These are phyloP conservation scores for Gymnopilus junonius DNA, from an alignment of 768 basidiomycete genomes.

Conservation along the genomic window DNA sequence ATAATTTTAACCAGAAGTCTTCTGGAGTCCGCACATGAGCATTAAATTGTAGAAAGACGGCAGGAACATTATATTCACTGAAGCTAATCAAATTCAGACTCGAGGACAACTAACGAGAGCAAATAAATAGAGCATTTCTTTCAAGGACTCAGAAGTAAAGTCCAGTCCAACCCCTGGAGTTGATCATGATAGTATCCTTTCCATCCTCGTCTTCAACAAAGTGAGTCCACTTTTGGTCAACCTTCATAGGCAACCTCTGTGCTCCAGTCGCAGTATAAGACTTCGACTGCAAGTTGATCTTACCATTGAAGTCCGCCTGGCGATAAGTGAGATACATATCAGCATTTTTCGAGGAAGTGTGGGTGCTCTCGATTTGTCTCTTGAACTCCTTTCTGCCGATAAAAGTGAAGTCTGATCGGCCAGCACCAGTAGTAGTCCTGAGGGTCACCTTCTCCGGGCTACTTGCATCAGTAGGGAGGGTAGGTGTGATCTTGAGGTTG, in stretches of 20 bases:
- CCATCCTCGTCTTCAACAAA: conserved; percentile 44
- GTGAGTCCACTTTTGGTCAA: conserved; percentile 42
- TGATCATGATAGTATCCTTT: conserved; percentile 40
- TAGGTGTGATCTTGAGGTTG: conserved; percentile 53
- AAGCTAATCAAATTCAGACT: neutral
- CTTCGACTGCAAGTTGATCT: conserved; percentile 45
- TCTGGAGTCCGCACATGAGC: neutral
- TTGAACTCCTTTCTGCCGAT: conserved; percentile 41
- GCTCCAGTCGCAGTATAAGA: conserved; percentile 42
- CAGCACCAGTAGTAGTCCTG: conserved; percentile 55
- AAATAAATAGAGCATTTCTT: neutral
- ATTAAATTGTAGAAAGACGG: neutral
- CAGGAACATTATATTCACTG: neutral
- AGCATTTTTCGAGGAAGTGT: conserved; percentile 52
- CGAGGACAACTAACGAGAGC: neutral
- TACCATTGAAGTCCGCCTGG: conserved; percentile 53
- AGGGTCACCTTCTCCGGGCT: conserved; percentile 41
- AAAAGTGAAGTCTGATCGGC: conserved; percentile 55
- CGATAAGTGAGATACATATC: conserved; percentile 62
- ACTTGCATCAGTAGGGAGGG: conserved; percentile 33
- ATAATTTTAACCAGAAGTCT: no score
- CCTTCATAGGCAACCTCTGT: conserved; percentile 8
- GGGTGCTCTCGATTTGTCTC: conserved; percentile 51
- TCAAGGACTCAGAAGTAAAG: conserved; percentile 43
- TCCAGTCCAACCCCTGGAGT: conserved; percentile 52